Conservation (phyloP, 768 basidiomycete species). For the Cyathus striatus region DNA sequence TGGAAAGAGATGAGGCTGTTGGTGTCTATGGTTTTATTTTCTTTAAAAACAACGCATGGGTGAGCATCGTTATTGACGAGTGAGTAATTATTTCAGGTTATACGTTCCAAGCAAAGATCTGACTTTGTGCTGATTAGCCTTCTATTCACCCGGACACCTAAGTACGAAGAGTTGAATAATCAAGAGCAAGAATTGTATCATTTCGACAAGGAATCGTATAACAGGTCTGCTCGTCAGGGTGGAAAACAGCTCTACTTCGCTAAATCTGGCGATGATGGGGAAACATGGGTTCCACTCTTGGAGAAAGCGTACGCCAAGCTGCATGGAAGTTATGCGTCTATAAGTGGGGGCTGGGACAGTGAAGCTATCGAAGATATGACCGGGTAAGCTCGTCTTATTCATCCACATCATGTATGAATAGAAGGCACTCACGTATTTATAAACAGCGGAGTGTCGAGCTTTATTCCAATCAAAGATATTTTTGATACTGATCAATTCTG, state of each 20-base stretch:
- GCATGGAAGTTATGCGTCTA: slow-evolving; percentile 43
- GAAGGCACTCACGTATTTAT: background rate
- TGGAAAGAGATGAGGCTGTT: slow-evolving; percentile 42
- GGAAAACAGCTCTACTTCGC: slow-evolving; percentile 47
- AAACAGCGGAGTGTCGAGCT: slow-evolving; percentile 23
- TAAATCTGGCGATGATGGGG: slow-evolving; percentile 36
- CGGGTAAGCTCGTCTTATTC: slow-evolving; percentile 30
- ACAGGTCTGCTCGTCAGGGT: slow-evolving; percentile 37
- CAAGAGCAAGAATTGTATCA: slow-evolving; percentile 42
- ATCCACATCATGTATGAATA: background rate
- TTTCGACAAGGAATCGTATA: slow-evolving; percentile 41
- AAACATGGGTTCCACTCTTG: slow-evolving; percentile 53
- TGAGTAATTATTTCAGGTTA: slow-evolving; percentile 16
- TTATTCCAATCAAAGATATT: slow-evolving; percentile 29
- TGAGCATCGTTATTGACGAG: slow-evolving; percentile 54
- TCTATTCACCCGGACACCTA: slow-evolving; percentile 43
- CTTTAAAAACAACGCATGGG: slow-evolving; percentile 47
- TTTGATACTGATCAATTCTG: slow-evolving; percentile 35
- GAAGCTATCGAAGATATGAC: slow-evolving; percentile 56
- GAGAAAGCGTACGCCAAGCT: slow-evolving; percentile 59
- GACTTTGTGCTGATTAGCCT: slow-evolving; percentile 23
- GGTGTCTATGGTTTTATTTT: slow-evolving; percentile 59
- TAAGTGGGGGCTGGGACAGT: slow-evolving; percentile 35
- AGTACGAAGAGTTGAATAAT: slow-evolving; percentile 41
- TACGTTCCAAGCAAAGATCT: background rate